These are phyloP conservation scores for Leccinum uliginosum DNA, from an alignment of 768 basidiomycete species.

Conservation along the genomic window DNA sequence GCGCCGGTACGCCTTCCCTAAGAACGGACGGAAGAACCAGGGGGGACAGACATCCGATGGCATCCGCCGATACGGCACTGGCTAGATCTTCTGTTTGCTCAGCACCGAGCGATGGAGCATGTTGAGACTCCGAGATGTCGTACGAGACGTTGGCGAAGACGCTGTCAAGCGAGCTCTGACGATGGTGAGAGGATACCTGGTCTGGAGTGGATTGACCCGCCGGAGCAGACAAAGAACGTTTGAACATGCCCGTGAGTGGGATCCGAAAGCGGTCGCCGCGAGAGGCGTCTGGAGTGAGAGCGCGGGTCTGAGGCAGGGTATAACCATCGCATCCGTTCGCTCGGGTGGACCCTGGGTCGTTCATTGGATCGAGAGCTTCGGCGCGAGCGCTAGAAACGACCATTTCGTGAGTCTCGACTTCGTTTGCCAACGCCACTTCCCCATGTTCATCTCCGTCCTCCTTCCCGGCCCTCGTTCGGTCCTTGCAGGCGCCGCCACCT, in stretches of 20 bases:
- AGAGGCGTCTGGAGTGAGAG: constrained; percentile 26
- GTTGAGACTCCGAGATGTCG: constrained; percentile 23
- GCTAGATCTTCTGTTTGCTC: constrained; percentile 22
- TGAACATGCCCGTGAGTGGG: constrained; percentile 62
- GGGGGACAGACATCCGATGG: constrained; percentile 27
- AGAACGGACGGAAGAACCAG: constrained; percentile 30
- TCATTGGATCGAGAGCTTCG: neutral
- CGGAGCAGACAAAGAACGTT: constrained; percentile 57
- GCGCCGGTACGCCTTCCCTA: constrained; percentile 27
- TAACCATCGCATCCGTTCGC: constrained; percentile 2
- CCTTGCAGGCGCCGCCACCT: constrained; percentile 1
- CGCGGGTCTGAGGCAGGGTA: constrained; percentile 16
- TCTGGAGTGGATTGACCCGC: constrained; percentile 26
- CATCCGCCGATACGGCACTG: constrained; percentile 20
- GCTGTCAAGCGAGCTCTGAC: constrained; percentile 26
- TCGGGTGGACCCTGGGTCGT: neutral
- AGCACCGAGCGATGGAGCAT: constrained; percentile 8
- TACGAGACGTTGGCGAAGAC: constrained; percentile 30
- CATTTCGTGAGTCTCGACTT: constrained; percentile 8
- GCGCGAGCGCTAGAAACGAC: neutral
- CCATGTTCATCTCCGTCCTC: constrained; percentile 24
- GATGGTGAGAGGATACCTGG: constrained; percentile 12
- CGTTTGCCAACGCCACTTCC: constrained; percentile 16
- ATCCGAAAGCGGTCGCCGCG: constrained; percentile 36
- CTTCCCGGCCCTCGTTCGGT: constrained; percentile 2